phyloP scores from a whole-genome alignment of 2,329 filamentous ascomycete genomes.

The Orbilia ellipsospora region DNA sequence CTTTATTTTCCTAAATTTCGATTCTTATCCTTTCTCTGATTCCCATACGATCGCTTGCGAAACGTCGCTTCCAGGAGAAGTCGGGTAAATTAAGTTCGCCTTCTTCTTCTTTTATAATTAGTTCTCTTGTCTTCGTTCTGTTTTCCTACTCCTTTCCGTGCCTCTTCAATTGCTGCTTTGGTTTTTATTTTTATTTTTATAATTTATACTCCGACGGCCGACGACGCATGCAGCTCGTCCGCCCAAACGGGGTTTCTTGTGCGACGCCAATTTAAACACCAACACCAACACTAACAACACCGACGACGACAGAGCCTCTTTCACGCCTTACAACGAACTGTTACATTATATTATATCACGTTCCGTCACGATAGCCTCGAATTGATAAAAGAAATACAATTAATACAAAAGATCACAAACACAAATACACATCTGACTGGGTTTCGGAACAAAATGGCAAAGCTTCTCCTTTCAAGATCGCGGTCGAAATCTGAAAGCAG shows the following conservation, averaged over 20 bases:
- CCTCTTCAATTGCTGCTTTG: not conserved
- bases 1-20: constrained; percentile 12
- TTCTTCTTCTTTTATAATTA: constrained; percentile 29
- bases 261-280: not conserved
- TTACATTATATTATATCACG: not conserved
- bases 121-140: constrained; percentile 10
- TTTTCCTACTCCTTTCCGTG: not conserved
- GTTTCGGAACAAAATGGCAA: constrained; percentile 34
- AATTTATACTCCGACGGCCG: not conserved
- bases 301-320: not conserved
- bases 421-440: not conserved
- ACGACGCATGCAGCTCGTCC: no score
- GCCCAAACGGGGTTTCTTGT: not conserved
- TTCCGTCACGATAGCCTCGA: not conserved
- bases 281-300: not conserved
- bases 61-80: constrained; percentile 51
- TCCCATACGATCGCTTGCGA: constrained; percentile 36
- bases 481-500: constrained; percentile 48
- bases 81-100: constrained; percentile 28
- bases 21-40: constrained; percentile 12
- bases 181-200: not conserved
- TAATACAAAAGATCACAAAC: not conserved
- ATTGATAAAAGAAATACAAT: not conserved
- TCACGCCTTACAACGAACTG: not conserved
- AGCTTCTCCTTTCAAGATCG: constrained; percentile 47